Conservation (phyloP, 140 eudicot species). For the Cichorium intybus region DNA sequence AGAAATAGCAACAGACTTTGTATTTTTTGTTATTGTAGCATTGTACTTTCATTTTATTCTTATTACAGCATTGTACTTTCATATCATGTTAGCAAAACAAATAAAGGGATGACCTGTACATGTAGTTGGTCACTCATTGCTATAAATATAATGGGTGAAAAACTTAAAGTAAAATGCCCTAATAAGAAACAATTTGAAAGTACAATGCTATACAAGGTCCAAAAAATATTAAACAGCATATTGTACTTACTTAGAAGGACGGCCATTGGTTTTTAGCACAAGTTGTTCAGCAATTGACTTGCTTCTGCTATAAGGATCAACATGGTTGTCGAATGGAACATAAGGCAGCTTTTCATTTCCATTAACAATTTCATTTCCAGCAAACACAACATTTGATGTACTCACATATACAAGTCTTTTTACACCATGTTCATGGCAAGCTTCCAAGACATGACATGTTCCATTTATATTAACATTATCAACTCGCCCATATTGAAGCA, state of each 20-base stretch:
- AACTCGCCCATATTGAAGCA: slow-evolving; percentile 90
- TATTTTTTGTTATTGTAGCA: too few species aligned
- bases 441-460: slow-evolving; percentile 73
- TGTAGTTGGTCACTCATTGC: too few species aligned
- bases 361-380: slow-evolving; percentile 81
- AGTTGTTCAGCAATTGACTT: slow-evolving; percentile 88
- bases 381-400: slow-evolving; percentile 87
- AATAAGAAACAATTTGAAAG: too few species aligned
- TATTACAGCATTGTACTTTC: too few species aligned
- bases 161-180: too few species aligned
- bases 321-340: slow-evolving; percentile 70
- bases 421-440: slow-evolving; percentile 67
- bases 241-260: slow-evolving; percentile 64
- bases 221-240: neutral
- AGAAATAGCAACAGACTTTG: too few species aligned
- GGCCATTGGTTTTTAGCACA: slow-evolving; percentile 71
- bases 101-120: too few species aligned
- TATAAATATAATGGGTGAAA: too few species aligned
- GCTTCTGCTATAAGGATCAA: slow-evolving; percentile 91
- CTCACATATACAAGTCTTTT: slow-evolving; percentile 88
- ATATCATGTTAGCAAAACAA: too few species aligned
- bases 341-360: slow-evolving; percentile 85
- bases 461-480: slow-evolving; percentile 85
- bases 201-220: too few species aligned
- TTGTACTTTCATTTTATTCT: too few species aligned